phyloP scores from a whole-genome alignment of 2,329 filamentous ascomycete species.

The Pyrenophora teres region DNA sequence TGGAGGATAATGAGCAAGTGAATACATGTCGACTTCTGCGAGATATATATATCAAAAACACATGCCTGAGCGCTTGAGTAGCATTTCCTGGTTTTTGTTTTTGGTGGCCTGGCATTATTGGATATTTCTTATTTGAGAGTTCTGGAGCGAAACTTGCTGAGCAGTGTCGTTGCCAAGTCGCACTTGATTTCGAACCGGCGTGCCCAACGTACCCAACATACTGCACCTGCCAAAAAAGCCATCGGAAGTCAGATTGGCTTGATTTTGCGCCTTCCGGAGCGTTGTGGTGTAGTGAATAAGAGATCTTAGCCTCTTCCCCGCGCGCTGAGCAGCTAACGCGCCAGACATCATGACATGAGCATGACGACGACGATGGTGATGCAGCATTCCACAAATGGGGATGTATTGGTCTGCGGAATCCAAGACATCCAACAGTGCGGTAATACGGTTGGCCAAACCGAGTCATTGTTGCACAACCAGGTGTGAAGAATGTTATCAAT shows the following conservation, averaged over 20 bases:
- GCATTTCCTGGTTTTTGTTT: too few species aligned
- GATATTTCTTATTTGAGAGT: too few species aligned
- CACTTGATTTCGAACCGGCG: neutral
- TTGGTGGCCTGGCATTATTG: too few species aligned
- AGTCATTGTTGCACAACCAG: neutral
- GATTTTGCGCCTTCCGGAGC: neutral
- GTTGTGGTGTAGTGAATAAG: constrained; percentile 4
- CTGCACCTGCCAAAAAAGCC: constrained; percentile 3
- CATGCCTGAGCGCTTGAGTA: too few species aligned
- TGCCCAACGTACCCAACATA: neutral
- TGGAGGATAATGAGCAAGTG: neutral
- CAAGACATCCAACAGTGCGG: neutral
- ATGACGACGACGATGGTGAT: neutral
- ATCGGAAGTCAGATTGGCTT: neutral
- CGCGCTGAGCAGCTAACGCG: neutral
- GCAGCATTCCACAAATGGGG: constrained; percentile 1
- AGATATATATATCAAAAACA: constrained; percentile 5
- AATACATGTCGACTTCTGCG: too few species aligned
- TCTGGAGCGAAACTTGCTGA: too few species aligned
- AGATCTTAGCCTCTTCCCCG: neutral
- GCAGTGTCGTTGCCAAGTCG: neutral
- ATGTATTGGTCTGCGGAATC: neutral
- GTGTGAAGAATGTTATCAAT: neutral
- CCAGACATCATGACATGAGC: neutral
- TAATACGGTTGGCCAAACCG: neutral